Conservation (phyloP, 2,329 filamentous ascomycete genomes). For the Colletotrichum siamense region DNA sequence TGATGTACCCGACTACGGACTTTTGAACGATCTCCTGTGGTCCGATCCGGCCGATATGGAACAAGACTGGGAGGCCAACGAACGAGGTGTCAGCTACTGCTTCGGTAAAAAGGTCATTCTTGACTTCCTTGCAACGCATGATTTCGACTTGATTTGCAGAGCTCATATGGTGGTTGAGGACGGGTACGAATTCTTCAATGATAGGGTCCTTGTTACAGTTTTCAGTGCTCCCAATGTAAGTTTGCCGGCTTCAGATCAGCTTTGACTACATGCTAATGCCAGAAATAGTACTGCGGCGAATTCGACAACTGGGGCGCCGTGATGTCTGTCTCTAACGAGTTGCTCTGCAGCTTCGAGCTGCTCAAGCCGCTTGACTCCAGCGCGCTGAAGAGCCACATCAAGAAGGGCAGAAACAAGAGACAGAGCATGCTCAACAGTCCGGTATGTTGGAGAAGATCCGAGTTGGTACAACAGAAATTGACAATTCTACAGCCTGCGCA, state of each 20-base stretch:
- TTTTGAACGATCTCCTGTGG: conserved; percentile 96
- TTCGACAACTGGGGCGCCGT: conserved; percentile 99
- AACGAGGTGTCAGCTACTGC: conserved; percentile 96
- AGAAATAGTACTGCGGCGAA: conserved; percentile 88
- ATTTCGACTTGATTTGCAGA: conserved; percentile 96
- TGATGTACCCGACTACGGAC: conserved; percentile 94
- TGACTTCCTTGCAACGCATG: conserved; percentile 91
- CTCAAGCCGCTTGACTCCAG: conserved; percentile 96
- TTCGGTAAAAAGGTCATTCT: conserved; percentile 99
- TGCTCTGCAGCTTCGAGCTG: conserved; percentile 96
- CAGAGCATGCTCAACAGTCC: conserved; percentile 97
- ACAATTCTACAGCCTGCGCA: conserved; percentile 51
- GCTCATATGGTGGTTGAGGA: conserved; percentile 99
- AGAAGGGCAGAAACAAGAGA: conserved; percentile 94
- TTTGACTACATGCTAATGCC: conserved; percentile 28
- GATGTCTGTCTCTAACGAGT: conserved; percentile 94
- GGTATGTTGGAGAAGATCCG: conserved; percentile 60
- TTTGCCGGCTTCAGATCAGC: conserved; percentile 26
- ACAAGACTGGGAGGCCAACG: conserved; percentile 96
- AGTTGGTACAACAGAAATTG: not conserved
- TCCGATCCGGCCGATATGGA: conserved; percentile 98
- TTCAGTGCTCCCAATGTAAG: conserved; percentile 97
- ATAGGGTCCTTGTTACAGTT: conserved; percentile 92
- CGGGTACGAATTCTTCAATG: conserved; percentile 98
- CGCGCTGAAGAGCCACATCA: conserved; percentile 97